phyloP scores from a whole-genome alignment of 2,329 filamentous ascomycete species.

The Plectosphaerella sp. region DNA sequence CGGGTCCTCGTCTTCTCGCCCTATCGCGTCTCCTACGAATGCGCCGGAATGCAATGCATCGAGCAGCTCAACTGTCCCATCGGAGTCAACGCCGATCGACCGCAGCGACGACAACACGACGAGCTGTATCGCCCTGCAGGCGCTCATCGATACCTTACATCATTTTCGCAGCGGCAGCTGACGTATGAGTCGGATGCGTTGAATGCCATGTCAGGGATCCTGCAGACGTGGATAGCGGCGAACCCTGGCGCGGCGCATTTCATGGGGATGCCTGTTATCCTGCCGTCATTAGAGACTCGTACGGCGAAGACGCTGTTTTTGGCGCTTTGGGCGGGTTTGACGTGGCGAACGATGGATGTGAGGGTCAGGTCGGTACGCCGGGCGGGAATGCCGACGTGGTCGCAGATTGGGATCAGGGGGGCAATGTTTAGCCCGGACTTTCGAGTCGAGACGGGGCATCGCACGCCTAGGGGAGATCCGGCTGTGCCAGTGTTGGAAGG shows the following conservation, averaged over 20 bases:
- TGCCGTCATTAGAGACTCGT: not conserved
- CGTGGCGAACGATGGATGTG: not conserved
- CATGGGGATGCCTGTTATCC: not conserved
- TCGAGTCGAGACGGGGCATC: not conserved
- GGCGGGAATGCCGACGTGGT: not conserved
- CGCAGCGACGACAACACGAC: not conserved
- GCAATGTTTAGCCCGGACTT: not conserved
- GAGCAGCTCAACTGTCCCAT: conserved; percentile 15
- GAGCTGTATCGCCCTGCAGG: not conserved
- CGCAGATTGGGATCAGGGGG: not conserved
- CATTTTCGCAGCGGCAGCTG: not conserved
- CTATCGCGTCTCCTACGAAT: conserved; percentile 35
- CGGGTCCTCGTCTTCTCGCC: conserved; percentile 32
- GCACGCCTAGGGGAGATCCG: not conserved
- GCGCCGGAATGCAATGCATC: conserved; percentile 31
- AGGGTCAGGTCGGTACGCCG: not conserved
- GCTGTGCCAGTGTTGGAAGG: not conserved
- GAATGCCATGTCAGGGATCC: not conserved
- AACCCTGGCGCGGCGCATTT: not conserved
- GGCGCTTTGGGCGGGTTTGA: not conserved
- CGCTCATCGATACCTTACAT: not conserved
- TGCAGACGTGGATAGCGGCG: not conserved
- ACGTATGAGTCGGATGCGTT: not conserved
- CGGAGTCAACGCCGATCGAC: not conserved
- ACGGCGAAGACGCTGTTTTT: not conserved